Evolutionary conservation across 257 asterid species (phyloP), one percentile per base, ranked within the genome.

Genomic region (Salvia miltiorrhiza): DNA sequence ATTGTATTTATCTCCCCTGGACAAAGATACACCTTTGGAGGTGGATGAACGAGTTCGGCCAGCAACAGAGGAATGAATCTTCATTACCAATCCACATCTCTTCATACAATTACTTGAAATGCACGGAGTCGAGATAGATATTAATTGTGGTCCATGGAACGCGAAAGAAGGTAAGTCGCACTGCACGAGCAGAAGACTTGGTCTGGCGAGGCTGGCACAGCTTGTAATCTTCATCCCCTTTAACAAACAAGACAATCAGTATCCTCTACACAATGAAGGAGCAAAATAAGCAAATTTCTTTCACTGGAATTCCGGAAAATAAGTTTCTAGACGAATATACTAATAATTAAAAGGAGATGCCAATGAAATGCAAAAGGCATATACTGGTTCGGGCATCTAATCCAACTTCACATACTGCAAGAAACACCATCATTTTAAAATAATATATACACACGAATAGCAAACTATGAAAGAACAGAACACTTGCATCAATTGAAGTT

Each of bases 151-250:
- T 65, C 73, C 74, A 73, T 68, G 71, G 60, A 83, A 61, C 4
- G 71, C 77, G 64, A 84, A 75, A 63, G 81, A 71, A 60, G 96
- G 88, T 49, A 88, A 70, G 69, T 88, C 95, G 59, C 65, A 73
- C 54, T 81, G 85, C 77, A 78, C 79, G 28, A 85, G 81, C 81
- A 86, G 67, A 14, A 87, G 75, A 65, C 77, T 79, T 45, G 97
- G 92, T 69, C 81, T 86, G 11, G 84, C 69, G 48, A 89, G 75
- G 80, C 88, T 69, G 59, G 81, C 78, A 71, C 71, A 82, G 80
- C 83, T 74, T 67, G 88, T 11, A 68, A 80, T 76, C 84, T 82
- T 84, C 96, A 88, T 91, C 50, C 67, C 68, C 66, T 77, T 66
- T 20, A 66, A 61, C 41, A 39, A 62, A 78, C 41, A 43, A 26